Evolutionary conservation across 164 flowering plant genomes (phyloP).

Genomic region (Magnolia officinalis): DNA sequence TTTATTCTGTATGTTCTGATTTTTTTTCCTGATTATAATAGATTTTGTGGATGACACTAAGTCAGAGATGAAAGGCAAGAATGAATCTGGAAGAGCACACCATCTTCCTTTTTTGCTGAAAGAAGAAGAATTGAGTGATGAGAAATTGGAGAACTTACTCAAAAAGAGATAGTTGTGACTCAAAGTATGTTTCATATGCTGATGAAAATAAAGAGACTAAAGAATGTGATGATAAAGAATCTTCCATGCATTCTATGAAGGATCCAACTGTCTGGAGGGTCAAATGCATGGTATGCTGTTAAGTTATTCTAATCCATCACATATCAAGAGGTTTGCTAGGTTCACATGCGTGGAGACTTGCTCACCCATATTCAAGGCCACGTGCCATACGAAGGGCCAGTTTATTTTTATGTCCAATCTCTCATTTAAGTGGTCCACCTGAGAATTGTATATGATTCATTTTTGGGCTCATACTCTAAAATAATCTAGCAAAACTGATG

Average conservation of each 20-base stretch:
- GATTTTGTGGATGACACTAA: conserved; percentile 41
- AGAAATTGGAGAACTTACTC: conserved; percentile 59
- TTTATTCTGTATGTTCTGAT: neutral
- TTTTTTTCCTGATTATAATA: conserved; percentile 18
- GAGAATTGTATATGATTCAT: no score
- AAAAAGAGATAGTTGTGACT: conserved; percentile 48
- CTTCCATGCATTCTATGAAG: conserved; percentile 25
- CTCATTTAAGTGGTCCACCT: no score
- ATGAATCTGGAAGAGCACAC: conserved; percentile 30
- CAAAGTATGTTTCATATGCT: conserved; percentile 44
- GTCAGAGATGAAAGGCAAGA: conserved; percentile 21
- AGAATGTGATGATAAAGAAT: conserved; percentile 23
- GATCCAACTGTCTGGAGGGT: conserved; percentile 76
- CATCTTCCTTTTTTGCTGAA: conserved; percentile 51
- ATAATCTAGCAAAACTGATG: no score
- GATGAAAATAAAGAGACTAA: conserved; percentile 46
- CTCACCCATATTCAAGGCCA: no score
- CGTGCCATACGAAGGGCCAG: no score
- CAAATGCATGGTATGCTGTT: conserved; percentile 63
- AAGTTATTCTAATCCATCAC: neutral
- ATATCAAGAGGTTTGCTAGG: neutral
- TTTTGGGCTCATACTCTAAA: no score
- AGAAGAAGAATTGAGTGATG: conserved; percentile 69
- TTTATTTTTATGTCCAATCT: no score
- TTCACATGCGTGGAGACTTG: no score